Evolutionary conservation across 768 basidiomycete species (phyloP).

Genomic region (Calocybe gangraenosa): DNA sequence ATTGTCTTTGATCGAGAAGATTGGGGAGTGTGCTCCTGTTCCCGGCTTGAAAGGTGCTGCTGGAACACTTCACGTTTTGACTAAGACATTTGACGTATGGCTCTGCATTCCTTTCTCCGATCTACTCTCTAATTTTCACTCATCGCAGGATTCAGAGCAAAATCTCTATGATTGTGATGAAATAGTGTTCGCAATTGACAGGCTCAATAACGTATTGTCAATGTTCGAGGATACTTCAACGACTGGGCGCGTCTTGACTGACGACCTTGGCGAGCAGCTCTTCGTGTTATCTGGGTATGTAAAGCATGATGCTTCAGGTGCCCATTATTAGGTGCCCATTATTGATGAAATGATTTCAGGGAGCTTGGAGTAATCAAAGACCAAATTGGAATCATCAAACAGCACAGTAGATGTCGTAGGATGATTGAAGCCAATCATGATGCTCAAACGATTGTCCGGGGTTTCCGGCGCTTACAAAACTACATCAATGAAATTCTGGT

Average conservation of each 20-base stretch:
- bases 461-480: conserved; percentile 10
- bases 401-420: conserved; percentile 10
- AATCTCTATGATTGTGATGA: conserved; percentile 11
- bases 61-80: conserved; percentile 7
- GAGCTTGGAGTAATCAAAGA: conserved; percentile 5
- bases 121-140: neutral
- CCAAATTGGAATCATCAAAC: conserved; percentile 7
- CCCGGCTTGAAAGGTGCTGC: conserved; percentile 12
- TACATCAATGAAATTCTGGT: conserved; percentile 14
- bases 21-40: conserved; percentile 15
- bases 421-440: conserved; percentile 12
- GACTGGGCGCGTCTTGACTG: conserved; percentile 13
- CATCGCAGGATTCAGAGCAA: conserved; percentile 9
- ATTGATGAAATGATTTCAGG: neutral
- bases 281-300: conserved; percentile 12
- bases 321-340: neutral
- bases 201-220: conserved; percentile 10
- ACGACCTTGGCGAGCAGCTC: conserved; percentile 14
- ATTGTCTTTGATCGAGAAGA: conserved; percentile 13
- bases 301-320: neutral
- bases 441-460: conserved; percentile 6
- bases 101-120: neutral
- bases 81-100: conserved; percentile 12
- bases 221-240: conserved; percentile 14
- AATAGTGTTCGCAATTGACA: conserved; percentile 9